These are phyloP conservation scores for Trametes cubensis DNA, from an alignment of 768 basidiomycete genomes.

Conservation along the genomic window DNA sequence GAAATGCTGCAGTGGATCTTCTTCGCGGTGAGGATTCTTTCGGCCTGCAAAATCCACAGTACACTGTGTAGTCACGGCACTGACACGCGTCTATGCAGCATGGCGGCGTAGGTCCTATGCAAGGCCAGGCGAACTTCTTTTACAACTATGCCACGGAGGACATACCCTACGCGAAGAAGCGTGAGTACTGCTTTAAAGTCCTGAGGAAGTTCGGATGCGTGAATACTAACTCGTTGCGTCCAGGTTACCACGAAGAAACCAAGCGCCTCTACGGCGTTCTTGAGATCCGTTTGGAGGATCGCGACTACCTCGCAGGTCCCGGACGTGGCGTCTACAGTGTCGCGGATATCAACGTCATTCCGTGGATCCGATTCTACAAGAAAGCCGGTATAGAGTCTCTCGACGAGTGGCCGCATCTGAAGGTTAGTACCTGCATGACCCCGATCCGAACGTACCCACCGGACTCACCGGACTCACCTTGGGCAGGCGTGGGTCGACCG, in stretches of 20 bases:
- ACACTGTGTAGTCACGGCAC: no score
- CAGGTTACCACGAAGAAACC: constrained; percentile 81
- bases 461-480: no score
- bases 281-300: constrained; percentile 65
- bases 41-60: no score
- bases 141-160: constrained; percentile 63
- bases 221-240: constrained; percentile 20
- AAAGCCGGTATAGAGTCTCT: constrained; percentile 58
- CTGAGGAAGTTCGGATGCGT: not conserved
- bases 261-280: constrained; percentile 81
- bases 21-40: constrained; percentile 56
- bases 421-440: constrained; percentile 38
- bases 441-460: no score
- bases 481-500: no score
- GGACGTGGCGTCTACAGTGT: constrained; percentile 69
- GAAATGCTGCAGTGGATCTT: constrained; percentile 87
- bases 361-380: constrained; percentile 60
- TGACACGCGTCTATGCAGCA: constrained; percentile 45
- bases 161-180: constrained; percentile 68
- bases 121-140: constrained; percentile 80
- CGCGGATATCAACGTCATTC: constrained; percentile 70
- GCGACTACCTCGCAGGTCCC: constrained; percentile 83
- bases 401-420: constrained; percentile 65
- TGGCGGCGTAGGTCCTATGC: constrained; percentile 87
- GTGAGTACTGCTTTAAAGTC: constrained; percentile 37